Conservation (phyloP, 352 stramenopile genomes). For the Globisporangium rhizosaccharum region DNA sequence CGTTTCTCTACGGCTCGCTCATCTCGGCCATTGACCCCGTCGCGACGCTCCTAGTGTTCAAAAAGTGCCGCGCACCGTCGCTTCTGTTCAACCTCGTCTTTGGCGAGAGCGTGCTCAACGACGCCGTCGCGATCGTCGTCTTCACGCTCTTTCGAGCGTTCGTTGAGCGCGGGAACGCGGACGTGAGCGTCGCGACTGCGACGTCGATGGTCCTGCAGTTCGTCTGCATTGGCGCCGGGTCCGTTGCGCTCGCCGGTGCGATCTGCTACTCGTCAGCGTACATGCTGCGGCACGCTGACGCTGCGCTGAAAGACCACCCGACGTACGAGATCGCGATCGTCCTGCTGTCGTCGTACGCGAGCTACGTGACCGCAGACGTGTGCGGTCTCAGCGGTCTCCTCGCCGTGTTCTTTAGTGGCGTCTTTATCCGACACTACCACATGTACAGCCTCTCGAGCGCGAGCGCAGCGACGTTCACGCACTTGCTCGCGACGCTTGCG, state of each 20-base stretch:
- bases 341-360: slow-evolving; percentile 34
- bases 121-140: slow-evolving; percentile 58
- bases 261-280: slow-evolving; percentile 52
- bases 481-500: slow-evolving; percentile 33
- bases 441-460: slow-evolving; percentile 39
- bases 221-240: slow-evolving; percentile 38
- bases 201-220: slow-evolving; percentile 22
- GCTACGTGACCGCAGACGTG: slow-evolving; percentile 31
- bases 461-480: slow-evolving; percentile 29
- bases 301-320: slow-evolving; percentile 22
- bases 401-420: slow-evolving; percentile 77
- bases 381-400: slow-evolving; percentile 67
- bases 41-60: slow-evolving; percentile 73
- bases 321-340: slow-evolving; percentile 71
- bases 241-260: slow-evolving; percentile 33
- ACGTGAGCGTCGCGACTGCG: not conserved
- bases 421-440: slow-evolving; percentile 50
- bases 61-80: slow-evolving; percentile 36
- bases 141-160: slow-evolving; percentile 53
- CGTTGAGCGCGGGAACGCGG: slow-evolving; percentile 27
- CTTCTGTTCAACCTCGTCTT: slow-evolving; percentile 87
- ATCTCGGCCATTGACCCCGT: slow-evolving; percentile 85
- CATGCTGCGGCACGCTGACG: slow-evolving; percentile 9
- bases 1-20: slow-evolving; percentile 71
- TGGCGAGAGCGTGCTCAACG: slow-evolving; percentile 82